Evolutionary conservation across 768 basidiomycete species (phyloP).

Genomic region (Asterophora parasitica): DNA sequence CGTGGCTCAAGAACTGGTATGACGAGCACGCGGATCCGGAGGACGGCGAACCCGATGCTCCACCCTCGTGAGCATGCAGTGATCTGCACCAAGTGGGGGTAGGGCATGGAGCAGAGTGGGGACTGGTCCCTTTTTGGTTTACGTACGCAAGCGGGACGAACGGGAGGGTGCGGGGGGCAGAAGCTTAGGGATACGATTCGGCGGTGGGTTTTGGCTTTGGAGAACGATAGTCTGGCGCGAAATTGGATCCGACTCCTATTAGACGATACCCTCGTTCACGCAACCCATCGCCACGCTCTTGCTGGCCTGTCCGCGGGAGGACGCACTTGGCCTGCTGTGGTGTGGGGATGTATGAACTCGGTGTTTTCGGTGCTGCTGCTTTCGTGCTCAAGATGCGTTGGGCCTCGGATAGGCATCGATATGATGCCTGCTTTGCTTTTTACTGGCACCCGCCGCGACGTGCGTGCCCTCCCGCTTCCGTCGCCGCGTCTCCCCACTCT

Average conservation of each 20-base stretch:
- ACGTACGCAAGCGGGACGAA: not conserved
- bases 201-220: not conserved
- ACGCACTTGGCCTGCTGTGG: too few species aligned
- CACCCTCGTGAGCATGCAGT: not conserved
- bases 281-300: not conserved
- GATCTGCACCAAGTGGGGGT: not conserved
- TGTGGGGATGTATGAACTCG: not conserved
- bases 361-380: conserved; percentile 5
- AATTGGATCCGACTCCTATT: not conserved
- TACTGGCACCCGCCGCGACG: too few species aligned
- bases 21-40: conserved; percentile 16
- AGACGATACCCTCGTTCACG: not conserved
- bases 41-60: not conserved
- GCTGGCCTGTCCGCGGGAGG: too few species aligned
- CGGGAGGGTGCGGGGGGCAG: not conserved
- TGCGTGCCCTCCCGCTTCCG: too few species aligned
- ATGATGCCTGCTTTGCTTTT: not conserved
- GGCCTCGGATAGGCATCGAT: not conserved
- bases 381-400: not conserved
- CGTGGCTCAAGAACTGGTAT: conserved; percentile 54
- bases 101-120: not conserved
- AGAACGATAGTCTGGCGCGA: too few species aligned
- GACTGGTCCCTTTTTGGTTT: not conserved
- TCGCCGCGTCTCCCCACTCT: too few species aligned
- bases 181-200: not conserved